Base-by-base conservation (phyloP, 768 basidiomycete species). In the Russula sp. region DNA sequence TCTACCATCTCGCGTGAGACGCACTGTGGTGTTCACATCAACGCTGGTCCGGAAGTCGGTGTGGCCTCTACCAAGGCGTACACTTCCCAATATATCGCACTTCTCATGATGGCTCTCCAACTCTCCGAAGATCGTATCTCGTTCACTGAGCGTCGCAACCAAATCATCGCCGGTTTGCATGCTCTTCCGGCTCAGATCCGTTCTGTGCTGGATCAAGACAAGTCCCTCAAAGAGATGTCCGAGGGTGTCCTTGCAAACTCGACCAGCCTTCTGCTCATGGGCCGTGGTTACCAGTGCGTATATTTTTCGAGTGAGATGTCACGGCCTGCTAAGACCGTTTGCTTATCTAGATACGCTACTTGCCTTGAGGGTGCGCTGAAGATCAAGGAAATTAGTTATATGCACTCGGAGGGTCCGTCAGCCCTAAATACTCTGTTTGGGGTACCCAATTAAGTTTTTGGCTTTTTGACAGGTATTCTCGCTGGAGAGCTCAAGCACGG, bases 21-120 rank as follows among this genome's bases (percentile, higher is more conserved):
- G 3, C 97, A 99, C 78, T 97, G 94, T 66, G 97, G 97, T 88
- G 87, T 99, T 56, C 97, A 98, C 78, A 98, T 99, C 79, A 99
- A 99, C 71, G 97, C 94, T 69, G 94, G 94, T 20, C 95, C 95
- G 57, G 95, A 98, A 79, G 94, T 99, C 66, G 96, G 97, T 81
- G 97, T 99, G 61, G 97, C 97, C 6, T 98, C 94, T 18, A 98
- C 97, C 62, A 99, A 99, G 84, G 96, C 96, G 3, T 98, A 98
- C 75, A 98, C 97, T 8, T 98, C 95, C 45, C 97, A 99, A 78
- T 98, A 98, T 77, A 93, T 99, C 65, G 97, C 96, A 6, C 82
- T 99, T 52, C 78, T 97, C 75, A 93, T 99, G 87, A 95, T 99
- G 75, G 97, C 97, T n/a, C 81, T 99, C 18, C 96, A 98, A 75